Percentiles rank a stretch among this genome's conserved stretches.
Conservation (phyloP, 2,329 filamentous ascomycete genomes). For the Cladosporium halotolerans region DNA sequence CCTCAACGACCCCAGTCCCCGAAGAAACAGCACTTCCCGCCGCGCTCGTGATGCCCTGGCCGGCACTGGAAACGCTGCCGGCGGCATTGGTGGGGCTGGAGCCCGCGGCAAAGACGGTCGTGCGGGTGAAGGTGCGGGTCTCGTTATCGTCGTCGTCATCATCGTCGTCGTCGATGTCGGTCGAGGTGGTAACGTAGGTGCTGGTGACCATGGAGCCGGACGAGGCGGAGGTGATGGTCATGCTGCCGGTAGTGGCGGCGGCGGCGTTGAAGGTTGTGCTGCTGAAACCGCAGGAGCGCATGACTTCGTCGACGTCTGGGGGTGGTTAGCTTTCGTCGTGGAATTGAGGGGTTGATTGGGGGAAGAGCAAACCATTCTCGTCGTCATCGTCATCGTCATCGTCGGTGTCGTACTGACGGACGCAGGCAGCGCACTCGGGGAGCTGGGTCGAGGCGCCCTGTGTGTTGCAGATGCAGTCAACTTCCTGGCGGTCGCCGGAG, state of each 20-base stretch:
- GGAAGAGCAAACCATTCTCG: conserved; percentile 14
- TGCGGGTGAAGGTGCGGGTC: conserved; percentile 1
- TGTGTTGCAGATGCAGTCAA: conserved; percentile 27
- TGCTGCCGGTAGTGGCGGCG: neutral
- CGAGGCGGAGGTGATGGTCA: conserved; percentile 2
- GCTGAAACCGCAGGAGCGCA: conserved; percentile 27
- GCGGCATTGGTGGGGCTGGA: neutral
- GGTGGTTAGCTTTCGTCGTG: neutral
- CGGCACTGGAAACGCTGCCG: conserved; percentile 1
- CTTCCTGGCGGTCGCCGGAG: conserved; percentile 10
- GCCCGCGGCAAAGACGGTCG: conserved; percentile 3
- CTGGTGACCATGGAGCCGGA: conserved; percentile 6
- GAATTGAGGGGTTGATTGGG: neutral
- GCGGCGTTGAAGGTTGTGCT: conserved; percentile 24
- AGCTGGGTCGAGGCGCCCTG: conserved; percentile 22
- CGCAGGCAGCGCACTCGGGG: conserved; percentile 29
- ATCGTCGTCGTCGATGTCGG: conserved; percentile 9
- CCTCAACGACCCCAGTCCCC: neutral
- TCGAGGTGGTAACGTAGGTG: conserved; percentile 3
- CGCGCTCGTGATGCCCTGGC: neutral
- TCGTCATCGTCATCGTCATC: conserved; percentile 26
- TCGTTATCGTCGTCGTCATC: conserved; percentile 1
- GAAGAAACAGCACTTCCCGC: neutral
- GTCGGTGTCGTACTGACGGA: conserved; percentile 23
- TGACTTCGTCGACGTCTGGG: conserved; percentile 19